Evolutionary conservation across 2,329 filamentous ascomycete genomes (phyloP), one percentile per base, ranked within the genome.

Genomic region (Dothiorella sarmentorum): DNA sequence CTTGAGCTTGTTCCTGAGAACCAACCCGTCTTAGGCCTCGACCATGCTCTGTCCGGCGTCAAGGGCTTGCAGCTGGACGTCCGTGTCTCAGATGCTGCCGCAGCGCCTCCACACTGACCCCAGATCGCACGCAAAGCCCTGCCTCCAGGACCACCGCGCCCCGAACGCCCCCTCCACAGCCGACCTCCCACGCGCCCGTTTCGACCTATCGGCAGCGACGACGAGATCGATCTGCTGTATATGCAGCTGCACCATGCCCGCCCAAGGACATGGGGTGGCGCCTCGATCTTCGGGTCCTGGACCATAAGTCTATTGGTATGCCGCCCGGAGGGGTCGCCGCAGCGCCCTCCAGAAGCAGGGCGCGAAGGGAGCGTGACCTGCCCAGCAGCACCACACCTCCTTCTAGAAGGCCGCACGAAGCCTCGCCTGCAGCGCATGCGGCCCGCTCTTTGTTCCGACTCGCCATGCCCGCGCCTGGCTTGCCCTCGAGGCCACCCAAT

Each of bases 401-500:
- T 53, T 53, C 49, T 40, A 53, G 49, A 53, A 53, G 49, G 33
- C 49, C 49, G 49, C 49, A 35, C 49, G 49, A 38, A 53, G 20
- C 49, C n/a, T 53, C 33, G 33, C 37, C 11, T 17, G 24, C 49
- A 53, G 49, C 29, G n/a, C 49, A 20, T 40, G 49, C 49, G 49
- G 49, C 49, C 49, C 49, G 55, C 43, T 57, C 55, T 47, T 57
- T 57, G 55, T 29, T 44, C 55, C 55, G 55, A 57, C 42, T 57
- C 55, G 55, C 43, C 42, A 24, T 57, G 55, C 55, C 42, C 43
- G 55, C 43, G 33, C 15, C 42, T 47, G 55, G 42, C 43, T 20
- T 38, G 42, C 55, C 42, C 42, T 47, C 31, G 31, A 45, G 42
- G 55, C 55, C 43, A 38, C 35, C 55, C 55, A 57, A 57, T 57